phyloP scores from a whole-genome alignment of 768 basidiomycete species.

The Leccinum imitatum region DNA sequence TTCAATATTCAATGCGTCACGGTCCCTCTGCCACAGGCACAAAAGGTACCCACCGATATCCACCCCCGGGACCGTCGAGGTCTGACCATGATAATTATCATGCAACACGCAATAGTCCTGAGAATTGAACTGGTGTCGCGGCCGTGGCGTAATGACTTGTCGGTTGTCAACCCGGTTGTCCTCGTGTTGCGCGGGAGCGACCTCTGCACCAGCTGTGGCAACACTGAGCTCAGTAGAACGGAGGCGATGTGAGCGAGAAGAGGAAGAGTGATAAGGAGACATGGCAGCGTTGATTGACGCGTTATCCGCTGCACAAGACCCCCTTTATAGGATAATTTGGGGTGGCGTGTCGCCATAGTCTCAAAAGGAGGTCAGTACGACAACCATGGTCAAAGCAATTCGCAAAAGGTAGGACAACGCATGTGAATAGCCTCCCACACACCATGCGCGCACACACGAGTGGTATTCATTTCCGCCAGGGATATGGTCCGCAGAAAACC shows the following conservation, averaged over 20 bases:
- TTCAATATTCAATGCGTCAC: neutral
- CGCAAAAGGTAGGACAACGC: slow-evolving; percentile 9
- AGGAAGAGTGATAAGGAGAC: neutral
- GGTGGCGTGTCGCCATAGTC: slow-evolving; percentile 9
- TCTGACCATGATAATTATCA: neutral
- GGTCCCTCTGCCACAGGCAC: neutral
- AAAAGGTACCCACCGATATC: slow-evolving; percentile 9
- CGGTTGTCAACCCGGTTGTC: neutral
- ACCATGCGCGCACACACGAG: neutral
- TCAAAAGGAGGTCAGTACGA: slow-evolving; percentile 7
- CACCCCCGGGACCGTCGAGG: neutral
- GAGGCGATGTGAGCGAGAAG: neutral
- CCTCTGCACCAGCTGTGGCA: neutral
- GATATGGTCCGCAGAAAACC: neutral
- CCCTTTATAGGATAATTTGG: slow-evolving; percentile 9
- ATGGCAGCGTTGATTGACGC: slow-evolving; percentile 1
- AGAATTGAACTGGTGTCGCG: slow-evolving; percentile 3
- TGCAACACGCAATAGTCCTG: neutral
- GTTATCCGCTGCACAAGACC: neutral
- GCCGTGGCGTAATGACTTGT: neutral
- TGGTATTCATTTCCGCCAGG: slow-evolving; percentile 6
- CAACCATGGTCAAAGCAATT: slow-evolving; percentile 10
- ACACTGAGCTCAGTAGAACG: slow-evolving; percentile 4
- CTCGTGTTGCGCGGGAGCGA: neutral
- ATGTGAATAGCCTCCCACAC: slow-evolving; percentile 13